Evolutionary conservation across 306 rosid genomes (phyloP).

Genomic region (Coriaria nepalensis): DNA sequence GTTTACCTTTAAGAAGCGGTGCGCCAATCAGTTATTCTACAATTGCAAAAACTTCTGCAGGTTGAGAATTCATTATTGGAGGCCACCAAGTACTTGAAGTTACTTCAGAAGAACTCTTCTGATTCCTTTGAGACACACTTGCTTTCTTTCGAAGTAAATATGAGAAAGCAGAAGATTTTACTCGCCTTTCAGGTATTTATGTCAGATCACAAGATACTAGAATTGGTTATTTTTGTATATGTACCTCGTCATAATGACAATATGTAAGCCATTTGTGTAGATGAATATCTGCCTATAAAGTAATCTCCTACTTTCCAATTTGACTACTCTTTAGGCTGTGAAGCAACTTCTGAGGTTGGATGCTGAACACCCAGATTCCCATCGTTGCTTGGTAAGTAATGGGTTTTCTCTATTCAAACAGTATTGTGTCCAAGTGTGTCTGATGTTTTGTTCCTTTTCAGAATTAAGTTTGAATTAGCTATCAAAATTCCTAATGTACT

Average conservation of each 20-base stretch:
- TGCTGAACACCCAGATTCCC: constrained; percentile 87
- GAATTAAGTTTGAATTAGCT: no score
- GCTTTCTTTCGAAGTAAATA: constrained; percentile 81
- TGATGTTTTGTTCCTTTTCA: no score
- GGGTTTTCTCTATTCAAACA: no score
- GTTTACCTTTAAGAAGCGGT: no score
- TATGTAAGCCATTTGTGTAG: no score
- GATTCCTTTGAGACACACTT: constrained; percentile 73
- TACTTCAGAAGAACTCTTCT: constrained; percentile 86
- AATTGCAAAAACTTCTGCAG: constrained; percentile 21
- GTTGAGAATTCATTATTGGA: constrained; percentile 74
- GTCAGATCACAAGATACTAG: background rate
- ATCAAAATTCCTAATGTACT: background rate
- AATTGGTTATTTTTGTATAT: no score
- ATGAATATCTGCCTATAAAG: background rate
- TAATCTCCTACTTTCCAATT: background rate
- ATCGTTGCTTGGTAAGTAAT: constrained; percentile 68
- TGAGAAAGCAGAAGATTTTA: constrained; percentile 69
- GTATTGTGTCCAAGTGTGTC: no score
- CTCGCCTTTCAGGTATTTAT: constrained; percentile 75
- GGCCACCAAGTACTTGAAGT: constrained; percentile 86
- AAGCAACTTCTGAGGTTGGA: constrained; percentile 84
- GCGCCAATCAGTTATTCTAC: background rate
- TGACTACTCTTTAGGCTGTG: constrained; percentile 45
- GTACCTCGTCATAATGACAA: no score